A percentile compares a stretch with the other conserved stretches of the same genome.
These are phyloP conservation scores for Calonectria fujianensis DNA, from an alignment of 2,329 filamentous ascomycete genomes.

Conservation along the genomic window DNA sequence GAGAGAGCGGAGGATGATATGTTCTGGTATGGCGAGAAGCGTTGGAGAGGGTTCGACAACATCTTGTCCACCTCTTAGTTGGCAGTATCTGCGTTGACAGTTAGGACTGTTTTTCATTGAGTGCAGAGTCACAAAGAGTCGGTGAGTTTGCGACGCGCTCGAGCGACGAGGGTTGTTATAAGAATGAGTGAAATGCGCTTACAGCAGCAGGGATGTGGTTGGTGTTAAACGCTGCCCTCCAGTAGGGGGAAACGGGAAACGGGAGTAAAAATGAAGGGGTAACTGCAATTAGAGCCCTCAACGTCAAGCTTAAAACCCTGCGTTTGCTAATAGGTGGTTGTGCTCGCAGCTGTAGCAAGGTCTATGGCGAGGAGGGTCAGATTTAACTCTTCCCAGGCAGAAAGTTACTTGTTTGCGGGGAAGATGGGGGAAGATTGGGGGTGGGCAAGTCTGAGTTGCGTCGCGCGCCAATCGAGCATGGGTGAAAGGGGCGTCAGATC, in stretches of 20 bases:
- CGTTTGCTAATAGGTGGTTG: constrained; percentile 44
- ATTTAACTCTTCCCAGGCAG: constrained; percentile 50
- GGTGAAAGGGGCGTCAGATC: constrained; percentile 50
- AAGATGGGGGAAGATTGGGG: constrained; percentile 47
- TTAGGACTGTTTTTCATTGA: constrained; percentile 23
- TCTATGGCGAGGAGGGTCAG: constrained; percentile 53
- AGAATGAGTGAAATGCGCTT: not conserved
- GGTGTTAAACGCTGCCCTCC: not conserved
- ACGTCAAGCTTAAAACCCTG: constrained; percentile 26
- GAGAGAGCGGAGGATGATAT: constrained; percentile 74
- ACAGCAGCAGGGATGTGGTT: constrained; percentile 9
- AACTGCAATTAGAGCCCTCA: constrained; percentile 18
- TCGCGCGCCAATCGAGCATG: constrained; percentile 48
- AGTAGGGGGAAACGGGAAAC: too few species aligned
- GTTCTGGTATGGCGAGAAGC: constrained; percentile 77
- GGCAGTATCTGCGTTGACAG: constrained; percentile 2
- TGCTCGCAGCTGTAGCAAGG: constrained; percentile 40
- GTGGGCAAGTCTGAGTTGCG: constrained; percentile 48
- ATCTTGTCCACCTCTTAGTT: constrained; percentile 64
- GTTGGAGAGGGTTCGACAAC: constrained; percentile 79
- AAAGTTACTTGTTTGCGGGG: constrained; percentile 52
- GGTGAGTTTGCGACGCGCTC: constrained; percentile 1
- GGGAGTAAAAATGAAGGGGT: not conserved
- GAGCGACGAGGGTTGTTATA: not conserved
- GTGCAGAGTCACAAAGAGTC: not conserved